A percentile compares a stretch with the other conserved stretches of the same genome.
These are phyloP conservation scores for thale cress (Arabidopsis thaliana) DNA, from an alignment of 345 rosid species.

Conservation along the genomic window TAIR10.1 NC_003074.8:6661001-6661500, in stretches of 20 bases:
- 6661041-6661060: slow-evolving; percentile 14
- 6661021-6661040: slow-evolving; percentile 4
- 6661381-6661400: slow-evolving; percentile 21
- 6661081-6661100: slow-evolving; percentile 32
- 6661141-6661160: slow-evolving; percentile 63
- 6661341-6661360: slow-evolving; percentile 32
- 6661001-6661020: slow-evolving; percentile 19
- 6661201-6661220: not conserved
- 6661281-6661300: slow-evolving; percentile 63
- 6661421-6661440: slow-evolving; percentile 22
- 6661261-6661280: slow-evolving; percentile 54
- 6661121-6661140: slow-evolving; percentile 40
- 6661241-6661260: slow-evolving; percentile 55
- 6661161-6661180: not conserved
- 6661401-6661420: not conserved
- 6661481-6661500: slow-evolving; percentile 59
- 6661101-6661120: slow-evolving; percentile 11
- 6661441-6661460: not conserved
- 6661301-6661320: slow-evolving; percentile 68
- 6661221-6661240: slow-evolving; percentile 50
- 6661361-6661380: slow-evolving; percentile 17
- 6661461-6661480: slow-evolving; percentile 11
- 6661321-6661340: slow-evolving; percentile 24
- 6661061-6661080: slow-evolving; percentile 9
- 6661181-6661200: slow-evolving; percentile 1